Evolutionary conservation across 2,329 filamentous ascomycete species (phyloP).

Genomic region (Colletotrichum simmondsii): DNA sequence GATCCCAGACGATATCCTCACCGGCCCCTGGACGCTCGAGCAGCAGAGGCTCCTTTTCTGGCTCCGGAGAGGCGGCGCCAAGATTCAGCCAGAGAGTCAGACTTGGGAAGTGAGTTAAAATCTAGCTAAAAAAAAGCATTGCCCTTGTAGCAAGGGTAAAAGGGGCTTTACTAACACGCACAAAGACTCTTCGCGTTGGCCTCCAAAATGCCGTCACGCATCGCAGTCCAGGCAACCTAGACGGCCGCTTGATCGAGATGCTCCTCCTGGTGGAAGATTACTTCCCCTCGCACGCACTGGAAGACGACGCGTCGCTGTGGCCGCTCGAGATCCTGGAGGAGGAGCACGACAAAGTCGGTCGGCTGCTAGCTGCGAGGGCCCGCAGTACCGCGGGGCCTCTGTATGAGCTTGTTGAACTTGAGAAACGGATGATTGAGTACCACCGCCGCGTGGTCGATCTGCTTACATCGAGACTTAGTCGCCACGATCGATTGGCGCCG

Average conservation of each 20-base stretch:
- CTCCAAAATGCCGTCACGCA: constrained; percentile 28
- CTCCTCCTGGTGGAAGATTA: constrained; percentile 24
- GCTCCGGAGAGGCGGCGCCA: constrained; percentile 53
- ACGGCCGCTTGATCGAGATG: constrained; percentile 27
- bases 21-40: constrained; percentile 54
- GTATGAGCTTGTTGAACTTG: constrained; percentile 17
- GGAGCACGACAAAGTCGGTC: constrained; percentile 23
- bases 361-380: constrained; percentile 1
- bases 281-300: constrained; percentile 3
- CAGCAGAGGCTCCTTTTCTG: constrained; percentile 56
- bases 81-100: constrained; percentile 41
- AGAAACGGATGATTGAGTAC: constrained; percentile 21
- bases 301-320: constrained; percentile 13
- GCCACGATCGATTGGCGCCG: constrained; percentile 3
- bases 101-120: constrained; percentile 50
- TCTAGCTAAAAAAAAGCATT: not conserved
- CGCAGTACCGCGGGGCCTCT: constrained; percentile 18
- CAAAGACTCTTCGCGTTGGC: constrained; percentile 21
- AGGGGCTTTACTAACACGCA: constrained; percentile 26
- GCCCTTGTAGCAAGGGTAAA: constrained; percentile 36
- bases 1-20: constrained; percentile 53
- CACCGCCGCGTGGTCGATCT: constrained; percentile 22
- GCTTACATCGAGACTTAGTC: constrained; percentile 15
- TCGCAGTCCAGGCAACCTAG: constrained; percentile 18
- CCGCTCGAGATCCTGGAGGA: constrained; percentile 24